Conservation (phyloP, 2,329 filamentous ascomycete genomes). For the Scedosporium aurantiacum region DNA sequence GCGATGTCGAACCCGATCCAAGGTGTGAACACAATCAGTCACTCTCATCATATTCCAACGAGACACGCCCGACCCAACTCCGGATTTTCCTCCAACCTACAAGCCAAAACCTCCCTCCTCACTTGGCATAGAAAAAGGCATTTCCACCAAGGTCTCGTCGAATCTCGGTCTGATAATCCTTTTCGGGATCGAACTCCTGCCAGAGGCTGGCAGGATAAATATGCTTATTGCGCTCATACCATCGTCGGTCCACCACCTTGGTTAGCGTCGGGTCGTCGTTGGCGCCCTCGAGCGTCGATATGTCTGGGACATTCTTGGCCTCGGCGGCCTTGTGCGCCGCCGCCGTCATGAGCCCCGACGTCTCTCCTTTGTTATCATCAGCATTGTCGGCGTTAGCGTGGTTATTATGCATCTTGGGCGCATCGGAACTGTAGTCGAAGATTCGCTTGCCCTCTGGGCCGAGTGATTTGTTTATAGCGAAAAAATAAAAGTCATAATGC, state of each 20-base stretch:
- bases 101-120: neutral
- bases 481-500: slow-evolving; percentile 98
- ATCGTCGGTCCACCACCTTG: slow-evolving; percentile 89
- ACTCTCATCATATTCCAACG: no score
- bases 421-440: slow-evolving; percentile 60
- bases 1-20: neutral
- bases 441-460: slow-evolving; percentile 62
- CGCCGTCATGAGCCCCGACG: slow-evolving; percentile 14
- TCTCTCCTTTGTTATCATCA: slow-evolving; percentile 15
- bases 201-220: slow-evolving; percentile 94
- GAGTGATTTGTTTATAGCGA: slow-evolving; percentile 76
- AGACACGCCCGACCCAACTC: no score
- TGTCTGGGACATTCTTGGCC: slow-evolving; percentile 28
- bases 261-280: slow-evolving; percentile 69
- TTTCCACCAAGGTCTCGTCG: slow-evolving; percentile 82
- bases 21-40: no score
- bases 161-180: slow-evolving; percentile 68
- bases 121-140: slow-evolving; percentile 68
- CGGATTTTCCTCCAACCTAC: no score
- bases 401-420: slow-evolving; percentile 17
- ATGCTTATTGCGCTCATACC: slow-evolving; percentile 97
- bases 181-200: slow-evolving; percentile 87
- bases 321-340: slow-evolving; percentile 26
- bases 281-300: slow-evolving; percentile 59
- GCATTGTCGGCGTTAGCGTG: slow-evolving; percentile 9